Conservation (phyloP, 139 green algal species). For the Micractinium conductrix region DNA sequence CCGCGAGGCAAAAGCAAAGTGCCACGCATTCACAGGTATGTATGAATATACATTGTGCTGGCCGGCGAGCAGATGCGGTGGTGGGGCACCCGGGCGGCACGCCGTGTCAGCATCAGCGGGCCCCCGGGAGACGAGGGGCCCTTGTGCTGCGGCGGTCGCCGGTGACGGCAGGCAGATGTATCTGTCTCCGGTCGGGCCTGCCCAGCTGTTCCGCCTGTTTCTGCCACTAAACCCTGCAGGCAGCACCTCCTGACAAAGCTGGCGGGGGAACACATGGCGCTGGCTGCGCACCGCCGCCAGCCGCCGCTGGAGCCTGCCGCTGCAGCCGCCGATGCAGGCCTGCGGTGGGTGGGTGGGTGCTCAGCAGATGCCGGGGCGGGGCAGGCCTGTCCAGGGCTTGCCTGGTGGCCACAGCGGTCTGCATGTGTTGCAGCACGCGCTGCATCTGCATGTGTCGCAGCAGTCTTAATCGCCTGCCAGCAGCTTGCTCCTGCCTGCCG, state of each 20-base stretch:
- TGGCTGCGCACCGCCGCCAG: neutral
- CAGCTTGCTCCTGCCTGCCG: too few species aligned
- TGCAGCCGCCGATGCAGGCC: neutral
- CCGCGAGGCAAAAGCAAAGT: neutral
- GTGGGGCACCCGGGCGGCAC: too few species aligned
- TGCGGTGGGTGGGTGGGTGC: neutral
- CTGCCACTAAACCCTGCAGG: neutral
- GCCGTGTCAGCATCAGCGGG: too few species aligned
- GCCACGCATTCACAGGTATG: conserved; percentile 15
- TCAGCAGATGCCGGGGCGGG: neutral
- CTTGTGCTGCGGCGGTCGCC: too few species aligned
- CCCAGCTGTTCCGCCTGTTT: too few species aligned
- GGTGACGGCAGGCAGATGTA: too few species aligned
- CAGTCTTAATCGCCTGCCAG: too few species aligned
- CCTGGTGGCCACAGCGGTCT: neutral
- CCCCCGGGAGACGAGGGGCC: too few species aligned
- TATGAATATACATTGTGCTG: too few species aligned
- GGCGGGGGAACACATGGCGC: conserved; percentile 13
- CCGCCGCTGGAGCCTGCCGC: neutral
- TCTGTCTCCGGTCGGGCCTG: too few species aligned
- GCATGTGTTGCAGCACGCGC: neutral
- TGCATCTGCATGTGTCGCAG: neutral
- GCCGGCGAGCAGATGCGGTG: too few species aligned
- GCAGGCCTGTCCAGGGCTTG: neutral
- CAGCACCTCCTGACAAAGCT: conserved; percentile 25